Conservation (phyloP, 805 yeast genomes). For the Pichia deserticola region DNA sequence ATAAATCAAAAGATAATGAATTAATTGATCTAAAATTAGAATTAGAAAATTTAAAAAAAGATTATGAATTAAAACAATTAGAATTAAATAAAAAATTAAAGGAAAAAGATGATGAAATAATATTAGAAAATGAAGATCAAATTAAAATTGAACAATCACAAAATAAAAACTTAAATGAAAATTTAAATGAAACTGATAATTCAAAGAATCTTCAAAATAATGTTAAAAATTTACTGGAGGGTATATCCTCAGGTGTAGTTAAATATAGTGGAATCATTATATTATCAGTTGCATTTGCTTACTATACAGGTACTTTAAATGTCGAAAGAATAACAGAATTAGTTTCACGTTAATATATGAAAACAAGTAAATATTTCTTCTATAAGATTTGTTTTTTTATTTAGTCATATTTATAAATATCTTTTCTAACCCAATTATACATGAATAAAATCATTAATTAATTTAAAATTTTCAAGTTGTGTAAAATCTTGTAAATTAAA, state of each 20-base stretch:
- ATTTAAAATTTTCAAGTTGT: neutral
- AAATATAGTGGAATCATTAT: slow-evolving; percentile 2
- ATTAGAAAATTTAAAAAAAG: neutral
- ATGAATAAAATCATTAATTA: neutral
- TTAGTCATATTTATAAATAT: no score
- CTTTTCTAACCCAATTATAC: neutral
- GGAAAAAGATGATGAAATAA: no score
- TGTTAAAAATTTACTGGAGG: neutral
- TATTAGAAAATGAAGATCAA: no score
- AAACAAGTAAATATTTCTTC: no score
- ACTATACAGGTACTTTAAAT: neutral
- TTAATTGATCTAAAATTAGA: neutral
- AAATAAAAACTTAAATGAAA: neutral
- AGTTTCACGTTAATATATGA: neutral
- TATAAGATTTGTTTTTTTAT: no score
- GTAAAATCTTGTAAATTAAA: neutral
- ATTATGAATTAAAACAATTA: neutral
- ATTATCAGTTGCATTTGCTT: neutral
- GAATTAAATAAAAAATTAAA: no score
- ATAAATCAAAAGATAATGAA: neutral
- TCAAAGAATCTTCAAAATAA: neutral
- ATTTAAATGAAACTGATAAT: neutral
- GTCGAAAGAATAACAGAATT: neutral
- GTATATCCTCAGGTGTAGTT: neutral
- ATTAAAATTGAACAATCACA: neutral